Conservation (phyloP, 306 rosid species). For the Citrullus amarus region DNA sequence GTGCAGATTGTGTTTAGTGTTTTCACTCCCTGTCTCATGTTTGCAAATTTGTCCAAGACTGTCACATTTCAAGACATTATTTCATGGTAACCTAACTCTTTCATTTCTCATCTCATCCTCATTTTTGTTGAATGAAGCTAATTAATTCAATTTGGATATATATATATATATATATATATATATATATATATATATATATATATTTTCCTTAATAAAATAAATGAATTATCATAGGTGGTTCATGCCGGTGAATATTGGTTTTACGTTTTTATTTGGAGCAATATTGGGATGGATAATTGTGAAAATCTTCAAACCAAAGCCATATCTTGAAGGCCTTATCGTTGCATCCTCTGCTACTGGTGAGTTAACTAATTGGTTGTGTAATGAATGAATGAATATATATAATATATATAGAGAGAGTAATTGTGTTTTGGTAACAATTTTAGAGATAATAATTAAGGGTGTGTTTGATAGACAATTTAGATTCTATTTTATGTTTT, state of each 20-base stretch:
- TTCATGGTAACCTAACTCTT: slow-evolving; percentile 42
- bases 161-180: no score
- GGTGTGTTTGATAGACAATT: no score
- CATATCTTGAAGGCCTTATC: slow-evolving; percentile 63
- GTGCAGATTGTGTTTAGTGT: slow-evolving; percentile 65
- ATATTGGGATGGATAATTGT: slow-evolving; percentile 69
- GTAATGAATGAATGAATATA: no score
- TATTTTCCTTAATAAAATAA: no score
- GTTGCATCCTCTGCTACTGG: slow-evolving; percentile 75
- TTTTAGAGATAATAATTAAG: no score
- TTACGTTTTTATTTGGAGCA: slow-evolving; percentile 70
- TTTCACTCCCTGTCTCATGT: slow-evolving; percentile 76
- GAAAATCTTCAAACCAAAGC: slow-evolving; percentile 51
- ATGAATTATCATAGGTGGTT: slow-evolving; percentile 55
- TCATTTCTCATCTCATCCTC: no score
- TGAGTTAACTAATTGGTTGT: not conserved
- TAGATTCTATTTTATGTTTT: no score
- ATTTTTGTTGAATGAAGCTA: no score
- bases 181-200: no score
- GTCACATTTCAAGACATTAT: slow-evolving; percentile 66
- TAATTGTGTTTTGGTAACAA: no score
- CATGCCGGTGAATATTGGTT: slow-evolving; percentile 66
- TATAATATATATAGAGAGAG: no score
- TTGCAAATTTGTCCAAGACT: slow-evolving; percentile 52
- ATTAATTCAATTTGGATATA: no score